Conservation (phyloP, 139 green algal genomes). For the Diplosphaera chodatii region DNA sequence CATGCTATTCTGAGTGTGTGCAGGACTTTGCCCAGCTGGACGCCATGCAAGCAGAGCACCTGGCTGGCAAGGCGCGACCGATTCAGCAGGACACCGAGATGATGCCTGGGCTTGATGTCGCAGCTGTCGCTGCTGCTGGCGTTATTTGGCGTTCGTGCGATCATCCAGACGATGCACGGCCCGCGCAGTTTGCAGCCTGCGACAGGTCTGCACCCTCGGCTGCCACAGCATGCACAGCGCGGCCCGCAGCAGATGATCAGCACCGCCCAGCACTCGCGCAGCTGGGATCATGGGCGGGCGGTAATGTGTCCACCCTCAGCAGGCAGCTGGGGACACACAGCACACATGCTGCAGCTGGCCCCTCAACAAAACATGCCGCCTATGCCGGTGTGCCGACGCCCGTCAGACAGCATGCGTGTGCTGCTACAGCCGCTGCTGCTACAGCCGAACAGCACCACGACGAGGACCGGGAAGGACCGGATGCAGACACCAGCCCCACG, state of each 20-base stretch:
- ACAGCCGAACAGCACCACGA: not conserved
- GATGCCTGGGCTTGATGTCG: not conserved
- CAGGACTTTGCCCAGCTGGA: conserved; percentile 25
- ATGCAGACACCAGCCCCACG: not conserved
- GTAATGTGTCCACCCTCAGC: not conserved
- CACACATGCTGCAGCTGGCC: too few species aligned
- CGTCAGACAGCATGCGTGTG: too few species aligned
- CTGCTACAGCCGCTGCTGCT: not conserved
- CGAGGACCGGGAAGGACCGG: not conserved
- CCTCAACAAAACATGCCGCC: too few species aligned
- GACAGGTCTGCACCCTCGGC: not conserved
- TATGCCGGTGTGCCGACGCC: not conserved
- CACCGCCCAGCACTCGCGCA: not conserved
- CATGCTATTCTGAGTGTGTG: too few species aligned
- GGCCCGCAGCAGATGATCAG: not conserved
- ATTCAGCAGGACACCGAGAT: not conserved
- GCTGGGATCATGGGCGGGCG: not conserved
- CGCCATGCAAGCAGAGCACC: conserved; percentile 11
- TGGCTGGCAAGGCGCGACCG: not conserved
- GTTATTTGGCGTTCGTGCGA: not conserved
- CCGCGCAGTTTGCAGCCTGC: not conserved
- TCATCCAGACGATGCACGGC: not conserved
- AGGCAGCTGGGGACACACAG: not conserved
- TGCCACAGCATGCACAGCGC: not conserved
- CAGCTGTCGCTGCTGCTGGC: not conserved